Evolutionary conservation across 2,329 filamentous ascomycete species (phyloP), one percentile per base, ranked within the genome.

Genomic region (Ophiostoma pallidulum): DNA sequence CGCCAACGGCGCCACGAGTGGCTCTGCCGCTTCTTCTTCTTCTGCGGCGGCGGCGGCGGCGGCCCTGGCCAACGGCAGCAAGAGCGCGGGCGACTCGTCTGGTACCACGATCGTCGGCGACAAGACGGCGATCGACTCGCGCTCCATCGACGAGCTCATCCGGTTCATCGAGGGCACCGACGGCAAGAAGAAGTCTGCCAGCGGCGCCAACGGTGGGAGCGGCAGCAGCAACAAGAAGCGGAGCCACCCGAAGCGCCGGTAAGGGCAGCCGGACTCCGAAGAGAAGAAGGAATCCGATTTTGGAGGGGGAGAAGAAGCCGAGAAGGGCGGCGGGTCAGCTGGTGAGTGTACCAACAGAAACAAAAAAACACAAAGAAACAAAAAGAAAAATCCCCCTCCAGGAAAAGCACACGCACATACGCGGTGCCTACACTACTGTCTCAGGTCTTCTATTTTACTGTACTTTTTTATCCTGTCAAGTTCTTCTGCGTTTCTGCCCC

Each of bases 131-230:
- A 69, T 89, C 41, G 87, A 94, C 62, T 79, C 83, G 47, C 77
- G 89, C 58, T 95, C 82, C 67, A 89, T 98, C 53, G 90, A 97
- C 58, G 91, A 98, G 64, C 71, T 98, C 35, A 74, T 98, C 62
- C 87, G 85, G 66, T 97, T 91, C 66, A 97, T 98, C 57, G 92
- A 97, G 65, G 91, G 90, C 37, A 71, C 65, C 14, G 75, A 80
- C 46, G 67, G 71, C 52, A 70, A 73, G 59, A 68, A 69, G 54
- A 67, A 68, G 58, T 66, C 65, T 48, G 64, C 48, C 41, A 42
- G 46, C 51, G 32, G 47, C 19, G 39, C 45, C 22, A 50, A 45
- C 41, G 43, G 50, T 18, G 47, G 66, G 19, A 57, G 62, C 38
- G 36, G 44, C 41, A 16, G 44, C 41, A 16, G 42, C 47, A 28